phyloP scores from a whole-genome alignment of 352 stramenopile genomes.

The Pythium aquatile region DNA sequence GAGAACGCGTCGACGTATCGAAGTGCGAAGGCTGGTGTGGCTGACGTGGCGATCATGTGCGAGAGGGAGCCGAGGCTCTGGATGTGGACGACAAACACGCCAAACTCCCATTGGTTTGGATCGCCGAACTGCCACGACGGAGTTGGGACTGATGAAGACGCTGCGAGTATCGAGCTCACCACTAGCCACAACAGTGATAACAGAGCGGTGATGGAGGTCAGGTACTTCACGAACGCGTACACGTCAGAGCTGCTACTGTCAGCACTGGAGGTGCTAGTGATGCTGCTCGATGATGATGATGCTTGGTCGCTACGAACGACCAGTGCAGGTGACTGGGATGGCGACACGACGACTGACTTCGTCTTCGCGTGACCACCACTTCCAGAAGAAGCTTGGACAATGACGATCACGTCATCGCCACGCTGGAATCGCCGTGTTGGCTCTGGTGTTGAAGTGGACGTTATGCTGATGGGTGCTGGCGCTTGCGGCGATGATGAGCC shows the following conservation, averaged over 20 bases:
- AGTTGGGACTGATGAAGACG: neutral
- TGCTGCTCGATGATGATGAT: neutral
- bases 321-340: neutral
- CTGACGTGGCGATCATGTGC: constrained; percentile 2
- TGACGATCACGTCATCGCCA: neutral
- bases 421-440: neutral
- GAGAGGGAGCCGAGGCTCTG: constrained; percentile 21
- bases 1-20: constrained; percentile 23
- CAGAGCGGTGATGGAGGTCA: neutral
- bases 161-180: neutral
- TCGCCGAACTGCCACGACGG: neutral
- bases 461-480: neutral
- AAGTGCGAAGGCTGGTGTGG: constrained; percentile 12
- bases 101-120: constrained; percentile 31
- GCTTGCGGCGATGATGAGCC: neutral
- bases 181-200: neutral
- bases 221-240: constrained; percentile 1
- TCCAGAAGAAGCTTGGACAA: neutral
- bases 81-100: constrained; percentile 24
- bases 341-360: neutral
- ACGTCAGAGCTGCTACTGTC: neutral
- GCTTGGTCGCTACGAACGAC: neutral
- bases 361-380: neutral
- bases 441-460: neutral
- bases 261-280: neutral